A percentile compares a stretch with the other conserved stretches of the same genome.
These are phyloP conservation scores for Penicillium nucicola DNA, from an alignment of 495 filamentous ascomycete genomes.

Conservation along the genomic window DNA sequence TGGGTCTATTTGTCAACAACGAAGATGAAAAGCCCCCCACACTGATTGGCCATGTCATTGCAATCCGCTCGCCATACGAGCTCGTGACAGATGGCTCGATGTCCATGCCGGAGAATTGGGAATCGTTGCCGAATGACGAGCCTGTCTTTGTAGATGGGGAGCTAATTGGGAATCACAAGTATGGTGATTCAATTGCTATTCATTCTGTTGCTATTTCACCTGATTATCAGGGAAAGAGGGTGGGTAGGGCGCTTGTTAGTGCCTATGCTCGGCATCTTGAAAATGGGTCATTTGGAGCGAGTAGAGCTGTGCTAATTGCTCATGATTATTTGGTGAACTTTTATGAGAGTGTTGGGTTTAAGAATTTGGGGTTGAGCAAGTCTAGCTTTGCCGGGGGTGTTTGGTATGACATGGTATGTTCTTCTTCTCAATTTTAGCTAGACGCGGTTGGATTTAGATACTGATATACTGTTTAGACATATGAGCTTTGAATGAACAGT, in stretches of 20 bases:
- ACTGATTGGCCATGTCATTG: slow-evolving; percentile 24
- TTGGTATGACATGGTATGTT: slow-evolving; percentile 22
- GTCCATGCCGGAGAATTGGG: slow-evolving; percentile 21
- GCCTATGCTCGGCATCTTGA: slow-evolving; percentile 18
- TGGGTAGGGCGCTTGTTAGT: slow-evolving; percentile 19
- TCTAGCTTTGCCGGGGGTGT: slow-evolving; percentile 16
- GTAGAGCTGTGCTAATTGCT: slow-evolving; percentile 14
- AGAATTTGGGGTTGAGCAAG: slow-evolving; percentile 12
- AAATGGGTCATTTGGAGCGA: neutral
- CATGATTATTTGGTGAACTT: slow-evolving; percentile 24
- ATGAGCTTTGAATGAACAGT: too few relatives aligned
- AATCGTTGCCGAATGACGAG: neutral
- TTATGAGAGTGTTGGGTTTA: slow-evolving; percentile 23
- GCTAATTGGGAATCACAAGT: slow-evolving; percentile 20
- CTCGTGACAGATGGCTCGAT: slow-evolving; percentile 21
- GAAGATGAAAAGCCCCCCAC: neutral
- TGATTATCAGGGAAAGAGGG: slow-evolving; percentile 19
- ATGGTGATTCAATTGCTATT: slow-evolving; percentile 16
- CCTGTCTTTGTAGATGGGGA: slow-evolving; percentile 2
- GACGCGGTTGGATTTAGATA: too few relatives aligned
- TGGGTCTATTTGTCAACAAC: slow-evolving; percentile 19
- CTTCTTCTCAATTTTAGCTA: too few relatives aligned
- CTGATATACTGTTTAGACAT: too few relatives aligned
- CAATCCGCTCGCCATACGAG: neutral
- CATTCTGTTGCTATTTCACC: slow-evolving; percentile 23